phyloP scores from a whole-genome alignment of 2,329 filamentous ascomycete species.

The Aspergillus piperis region DNA sequence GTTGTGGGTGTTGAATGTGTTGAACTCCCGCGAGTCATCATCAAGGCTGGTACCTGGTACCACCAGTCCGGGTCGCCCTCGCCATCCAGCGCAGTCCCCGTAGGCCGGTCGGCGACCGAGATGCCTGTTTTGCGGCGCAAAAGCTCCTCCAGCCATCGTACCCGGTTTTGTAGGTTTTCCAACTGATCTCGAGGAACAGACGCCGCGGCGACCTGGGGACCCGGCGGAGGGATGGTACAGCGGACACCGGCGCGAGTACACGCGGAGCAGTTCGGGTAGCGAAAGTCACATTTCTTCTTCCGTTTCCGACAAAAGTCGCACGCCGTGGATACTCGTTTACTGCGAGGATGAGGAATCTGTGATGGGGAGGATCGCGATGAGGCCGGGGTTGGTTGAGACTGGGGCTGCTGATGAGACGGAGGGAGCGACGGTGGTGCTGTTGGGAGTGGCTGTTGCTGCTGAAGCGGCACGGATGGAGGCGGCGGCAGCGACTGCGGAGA shows the following conservation, averaged over 20 bases:
- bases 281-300: conserved; percentile 46
- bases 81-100: conserved; percentile 36
- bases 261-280: conserved; percentile 44
- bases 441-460: neutral
- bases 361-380: conserved; percentile 13
- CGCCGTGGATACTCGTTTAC: conserved; percentile 43
- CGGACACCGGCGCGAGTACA: conserved; percentile 44
- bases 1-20: conserved; percentile 24
- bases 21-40: conserved; percentile 33
- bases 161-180: conserved; percentile 42
- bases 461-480: neutral
- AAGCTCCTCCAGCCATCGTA: conserved; percentile 41
- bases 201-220: conserved; percentile 39
- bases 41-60: conserved; percentile 41
- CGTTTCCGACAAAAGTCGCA: conserved; percentile 45
- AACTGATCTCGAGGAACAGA: conserved; percentile 43
- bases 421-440: neutral
- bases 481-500: conserved; percentile 3
- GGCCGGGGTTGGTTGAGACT: neutral
- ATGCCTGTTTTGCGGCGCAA: conserved; percentile 39
- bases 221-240: conserved; percentile 42
- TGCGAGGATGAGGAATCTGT: conserved; percentile 19
- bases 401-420: neutral
- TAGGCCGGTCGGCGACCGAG: conserved; percentile 34
- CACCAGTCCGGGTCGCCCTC: conserved; percentile 40